Conservation (phyloP, 2,329 filamentous ascomycete genomes). For the Arthroderma sp. region DNA sequence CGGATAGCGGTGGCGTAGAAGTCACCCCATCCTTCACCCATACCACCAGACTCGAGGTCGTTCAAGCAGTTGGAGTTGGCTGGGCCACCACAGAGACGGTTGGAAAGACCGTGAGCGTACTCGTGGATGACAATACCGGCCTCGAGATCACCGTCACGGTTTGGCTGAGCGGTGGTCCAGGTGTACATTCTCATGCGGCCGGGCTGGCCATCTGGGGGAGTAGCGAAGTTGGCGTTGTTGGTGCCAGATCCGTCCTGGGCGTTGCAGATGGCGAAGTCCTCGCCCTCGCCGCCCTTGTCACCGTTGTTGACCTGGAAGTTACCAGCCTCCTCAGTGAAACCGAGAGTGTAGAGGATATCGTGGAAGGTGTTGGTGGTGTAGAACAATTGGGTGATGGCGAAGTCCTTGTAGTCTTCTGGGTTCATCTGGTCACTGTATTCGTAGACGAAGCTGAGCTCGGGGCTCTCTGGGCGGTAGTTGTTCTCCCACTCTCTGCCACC, state of each 20-base stretch:
- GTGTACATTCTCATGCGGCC: slow-evolving; percentile 15
- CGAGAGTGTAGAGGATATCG: slow-evolving; percentile 10
- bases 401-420: slow-evolving; percentile 10
- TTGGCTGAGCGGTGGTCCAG: slow-evolving; percentile 12
- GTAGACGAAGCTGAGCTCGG: slow-evolving; percentile 10
- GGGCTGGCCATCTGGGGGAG: slow-evolving; percentile 12
- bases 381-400: slow-evolving; percentile 12
- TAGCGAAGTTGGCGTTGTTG: slow-evolving; percentile 14
- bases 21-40: slow-evolving; percentile 14
- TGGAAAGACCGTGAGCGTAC: slow-evolving; percentile 13
- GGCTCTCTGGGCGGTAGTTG: slow-evolving; percentile 13
- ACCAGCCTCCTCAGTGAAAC: slow-evolving; percentile 12
- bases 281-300: slow-evolving; percentile 10
- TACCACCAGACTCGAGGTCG: slow-evolving; percentile 13
- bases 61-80: slow-evolving; percentile 11
- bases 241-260: slow-evolving; percentile 13
- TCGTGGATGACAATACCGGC: slow-evolving; percentile 14
- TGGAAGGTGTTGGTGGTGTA: slow-evolving; percentile 13
- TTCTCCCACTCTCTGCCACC: slow-evolving; percentile 10
- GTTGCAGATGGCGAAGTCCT: slow-evolving; percentile 12
- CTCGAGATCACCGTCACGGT: slow-evolving; percentile 12
- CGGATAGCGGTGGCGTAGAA: slow-evolving; percentile 12
- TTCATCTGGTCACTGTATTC: slow-evolving; percentile 7
- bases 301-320: slow-evolving; percentile 12
- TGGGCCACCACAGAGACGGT: slow-evolving; percentile 13